A percentile compares a stretch with the other conserved stretches of the same genome.
Conservation (phyloP, 495 filamentous ascomycete genomes). For the Jackrogersella minutella region DNA sequence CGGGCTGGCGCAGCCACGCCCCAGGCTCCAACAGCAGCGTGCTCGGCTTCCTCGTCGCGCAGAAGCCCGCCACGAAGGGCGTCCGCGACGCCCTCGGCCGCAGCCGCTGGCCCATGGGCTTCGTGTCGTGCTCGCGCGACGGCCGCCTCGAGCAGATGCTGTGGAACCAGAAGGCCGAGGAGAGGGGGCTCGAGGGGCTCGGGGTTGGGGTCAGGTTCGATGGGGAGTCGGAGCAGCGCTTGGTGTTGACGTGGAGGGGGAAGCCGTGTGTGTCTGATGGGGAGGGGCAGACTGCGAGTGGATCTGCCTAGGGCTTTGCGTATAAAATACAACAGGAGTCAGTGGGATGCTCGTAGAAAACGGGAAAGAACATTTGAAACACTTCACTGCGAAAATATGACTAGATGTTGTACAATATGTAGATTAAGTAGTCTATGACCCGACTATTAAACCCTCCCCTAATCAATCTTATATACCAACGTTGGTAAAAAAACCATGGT, state of each 20-base stretch:
- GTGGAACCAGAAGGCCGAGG: constrained; percentile 73
- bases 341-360: too few relatives aligned
- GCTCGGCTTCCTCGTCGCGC: constrained; percentile 68
- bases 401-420: neutral
- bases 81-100: constrained; percentile 71
- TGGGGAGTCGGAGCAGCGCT: constrained; percentile 33
- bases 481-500: neutral
- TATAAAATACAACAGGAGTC: too few relatives aligned
- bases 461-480: neutral
- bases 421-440: neutral
- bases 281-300: neutral
- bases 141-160: constrained; percentile 67
- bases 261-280: constrained; percentile 41
- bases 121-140: constrained; percentile 57
- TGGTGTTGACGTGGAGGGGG: constrained; percentile 67
- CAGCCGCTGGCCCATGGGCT: constrained; percentile 71
- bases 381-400: neutral
- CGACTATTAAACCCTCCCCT: neutral
- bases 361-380: neutral
- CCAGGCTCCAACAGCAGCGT: constrained; percentile 48
- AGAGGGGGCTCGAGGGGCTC: constrained; percentile 69
- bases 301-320: neutral
- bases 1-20: constrained; percentile 66
- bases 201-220: constrained; percentile 66
- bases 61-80: constrained; percentile 58